Evolutionary conservation across 805 yeast genomes (phyloP).

Genomic region (Lipomyces lipofer): DNA sequence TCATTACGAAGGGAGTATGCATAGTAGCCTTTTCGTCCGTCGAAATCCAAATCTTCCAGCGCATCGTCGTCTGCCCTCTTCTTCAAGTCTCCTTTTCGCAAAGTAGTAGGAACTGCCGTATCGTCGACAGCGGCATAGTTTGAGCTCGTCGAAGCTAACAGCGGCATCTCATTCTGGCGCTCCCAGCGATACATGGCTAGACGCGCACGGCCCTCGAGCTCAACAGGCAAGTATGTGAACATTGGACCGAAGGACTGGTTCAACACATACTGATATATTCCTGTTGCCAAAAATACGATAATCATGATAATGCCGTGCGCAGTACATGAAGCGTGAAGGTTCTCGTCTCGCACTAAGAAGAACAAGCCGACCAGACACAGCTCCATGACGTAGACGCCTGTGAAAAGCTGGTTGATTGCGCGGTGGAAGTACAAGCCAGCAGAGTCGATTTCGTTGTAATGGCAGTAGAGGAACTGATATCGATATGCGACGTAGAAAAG

Average conservation of each 20-base stretch:
- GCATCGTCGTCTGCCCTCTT: neutral
- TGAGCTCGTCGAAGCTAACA: neutral
- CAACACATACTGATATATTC: slow-evolving; percentile 57
- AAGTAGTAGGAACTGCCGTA: neutral
- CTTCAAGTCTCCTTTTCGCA: slow-evolving; percentile 1
- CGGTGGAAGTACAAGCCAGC: slow-evolving; percentile 68
- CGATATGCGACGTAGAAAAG: slow-evolving; percentile 66
- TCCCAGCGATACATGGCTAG: slow-evolving; percentile 12
- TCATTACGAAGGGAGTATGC: neutral
- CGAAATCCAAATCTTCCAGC: slow-evolving; percentile 4
- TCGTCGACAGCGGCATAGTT: neutral
- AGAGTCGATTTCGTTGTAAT: slow-evolving; percentile 41
- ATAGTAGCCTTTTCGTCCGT: neutral
- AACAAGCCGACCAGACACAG: slow-evolving; percentile 75
- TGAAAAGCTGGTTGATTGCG: slow-evolving; percentile 73
- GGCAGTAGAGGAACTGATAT: slow-evolving; percentile 57
- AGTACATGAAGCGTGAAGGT: slow-evolving; percentile 47
- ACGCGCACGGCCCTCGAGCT: slow-evolving; percentile 23
- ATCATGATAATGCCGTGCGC: slow-evolving; percentile 57
- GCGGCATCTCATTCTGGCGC: neutral
- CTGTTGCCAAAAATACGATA: slow-evolving; percentile 52
- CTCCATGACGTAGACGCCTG: slow-evolving; percentile 82
- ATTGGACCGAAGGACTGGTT: slow-evolving; percentile 46
- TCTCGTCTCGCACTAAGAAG: slow-evolving; percentile 56
- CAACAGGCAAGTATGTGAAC: slow-evolving; percentile 44